Evolutionary conservation across 116 monocot species (phyloP), one percentile per base, ranked within the genome.

Genomic region (Iris pallida): DNA sequence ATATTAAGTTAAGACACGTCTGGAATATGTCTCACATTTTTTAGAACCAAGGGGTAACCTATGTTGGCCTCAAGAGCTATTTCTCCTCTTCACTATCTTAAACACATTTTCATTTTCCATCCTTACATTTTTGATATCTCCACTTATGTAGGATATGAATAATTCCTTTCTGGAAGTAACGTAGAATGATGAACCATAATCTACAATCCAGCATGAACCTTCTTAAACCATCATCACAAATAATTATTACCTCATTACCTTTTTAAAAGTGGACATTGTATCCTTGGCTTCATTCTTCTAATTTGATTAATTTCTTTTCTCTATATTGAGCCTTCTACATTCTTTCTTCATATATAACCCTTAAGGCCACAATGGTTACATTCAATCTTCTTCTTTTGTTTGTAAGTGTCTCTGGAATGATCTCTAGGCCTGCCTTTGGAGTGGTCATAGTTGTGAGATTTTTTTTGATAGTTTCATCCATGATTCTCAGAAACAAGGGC

Each of bases 1-100:
- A 73, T n/a, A 73, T 44, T n/a, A 73, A 45, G n/a, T 73, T 64
- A 6, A 66, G 11, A 2, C 4, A 66, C 51, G 0, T 66, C 20
- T 51, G 2, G 30, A 20, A 66, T 4, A 66, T 66, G 30, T 40
- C 13, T 40, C 17, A 66, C 20, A 52, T 40, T 66, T 9, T 11
- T 9, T 4, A 66, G 4, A 6, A 52, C 5, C 12, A 5, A 8
- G 0, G 2, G 12, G 3, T 20, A 52, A 3, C 30, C 30, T 1
- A 30, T 30, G 3, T 12, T 20, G 40, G 13, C 20, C 8, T 15
- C 20, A 5, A 15, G 4, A 46, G 16, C 15, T n/a, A 42, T 30
- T 49, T 52, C 46, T 5, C 5, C 48, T 53, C 0, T 52, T 41
- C 0, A 53, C 42, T 51, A 53, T 51, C 42, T 63, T 60, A 3